Conservation (phyloP, 371 early-diverging fungal species). For the Smittium mucronatum region DNA sequence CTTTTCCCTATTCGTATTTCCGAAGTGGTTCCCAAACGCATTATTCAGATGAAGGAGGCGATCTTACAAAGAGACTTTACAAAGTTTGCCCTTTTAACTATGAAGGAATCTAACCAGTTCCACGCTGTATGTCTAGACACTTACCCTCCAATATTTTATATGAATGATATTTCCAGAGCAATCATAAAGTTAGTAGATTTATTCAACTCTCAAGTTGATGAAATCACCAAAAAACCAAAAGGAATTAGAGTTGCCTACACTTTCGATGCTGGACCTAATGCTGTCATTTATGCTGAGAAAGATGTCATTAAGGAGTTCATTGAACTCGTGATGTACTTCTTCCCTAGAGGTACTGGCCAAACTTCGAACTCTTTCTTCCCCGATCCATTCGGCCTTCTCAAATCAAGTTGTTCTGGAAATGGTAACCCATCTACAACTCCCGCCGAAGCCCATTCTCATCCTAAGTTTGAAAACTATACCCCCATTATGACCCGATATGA, state of each 20-base stretch:
- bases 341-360: conserved; percentile 50
- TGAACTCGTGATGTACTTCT: conserved; percentile 62
- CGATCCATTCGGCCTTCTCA: conserved; percentile 44
- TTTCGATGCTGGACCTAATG: conserved; percentile 98
- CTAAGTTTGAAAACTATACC: conserved; percentile 25
- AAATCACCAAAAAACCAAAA: conserved; percentile 28
- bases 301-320: conserved; percentile 72
- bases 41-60: conserved; percentile 73
- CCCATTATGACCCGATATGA: conserved; percentile 47
- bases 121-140: conserved; percentile 93
- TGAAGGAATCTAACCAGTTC: conserved; percentile 98
- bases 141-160: conserved; percentile 86
- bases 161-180: conserved; percentile 84
- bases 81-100: conserved; percentile 84
- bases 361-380: conserved; percentile 40
- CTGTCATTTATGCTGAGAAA: conserved; percentile 82
- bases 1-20: conserved; percentile 74
- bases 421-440: conserved; percentile 20
- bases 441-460: no score
- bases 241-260: conserved; percentile 61
- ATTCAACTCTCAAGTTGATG: conserved; percentile 59
- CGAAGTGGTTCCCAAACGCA: conserved; percentile 70
- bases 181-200: conserved; percentile 73
- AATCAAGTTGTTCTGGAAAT: conserved; percentile 15
- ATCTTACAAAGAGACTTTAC: conserved; percentile 77